phyloP scores from a whole-genome alignment of 805 yeast species.

The Cyberlindnera samutprakarnensis region DNA sequence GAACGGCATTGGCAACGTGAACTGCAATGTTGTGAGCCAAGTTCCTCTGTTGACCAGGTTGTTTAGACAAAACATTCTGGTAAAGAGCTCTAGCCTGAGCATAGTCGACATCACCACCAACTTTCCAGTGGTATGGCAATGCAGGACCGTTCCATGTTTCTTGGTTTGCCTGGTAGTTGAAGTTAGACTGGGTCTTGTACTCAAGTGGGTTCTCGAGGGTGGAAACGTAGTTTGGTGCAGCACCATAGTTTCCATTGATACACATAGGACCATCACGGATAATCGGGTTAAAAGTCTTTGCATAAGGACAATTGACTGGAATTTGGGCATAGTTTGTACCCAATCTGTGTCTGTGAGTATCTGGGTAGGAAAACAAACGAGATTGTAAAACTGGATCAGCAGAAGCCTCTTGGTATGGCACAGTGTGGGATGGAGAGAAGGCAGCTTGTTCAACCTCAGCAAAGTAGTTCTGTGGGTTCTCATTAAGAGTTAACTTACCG shows the following conservation, averaged over 20 bases:
- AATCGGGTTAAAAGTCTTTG: slow-evolving; percentile 55
- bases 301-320: slow-evolving; percentile 84
- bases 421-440: slow-evolving; percentile 78
- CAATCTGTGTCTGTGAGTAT: slow-evolving; percentile 78
- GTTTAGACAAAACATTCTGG: slow-evolving; percentile 55
- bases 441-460: slow-evolving; percentile 87
- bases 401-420: slow-evolving; percentile 75
- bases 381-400: slow-evolving; percentile 83
- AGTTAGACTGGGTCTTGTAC: slow-evolving; percentile 20
- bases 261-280: slow-evolving; percentile 79
- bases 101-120: slow-evolving; percentile 60
- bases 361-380: slow-evolving; percentile 75
- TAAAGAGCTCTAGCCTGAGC: slow-evolving; percentile 73
- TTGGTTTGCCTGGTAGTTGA: slow-evolving; percentile 49
- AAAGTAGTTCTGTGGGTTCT: slow-evolving; percentile 80
- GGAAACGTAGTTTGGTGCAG: slow-evolving; percentile 68
- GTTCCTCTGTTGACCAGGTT: slow-evolving; percentile 77
- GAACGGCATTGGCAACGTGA: slow-evolving; percentile 63
- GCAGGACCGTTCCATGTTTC: slow-evolving; percentile 82
- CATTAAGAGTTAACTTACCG: slow-evolving; percentile 72
- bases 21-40: slow-evolving; percentile 78
- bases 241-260: slow-evolving; percentile 65
- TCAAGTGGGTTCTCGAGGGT: slow-evolving; percentile 30
- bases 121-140: slow-evolving; percentile 80
- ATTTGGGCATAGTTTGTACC: slow-evolving; percentile 71